Evolutionary conservation across 192 early-diverging fungal genomes (phyloP).

Genomic region (Gaertneriomyces sp.): DNA sequence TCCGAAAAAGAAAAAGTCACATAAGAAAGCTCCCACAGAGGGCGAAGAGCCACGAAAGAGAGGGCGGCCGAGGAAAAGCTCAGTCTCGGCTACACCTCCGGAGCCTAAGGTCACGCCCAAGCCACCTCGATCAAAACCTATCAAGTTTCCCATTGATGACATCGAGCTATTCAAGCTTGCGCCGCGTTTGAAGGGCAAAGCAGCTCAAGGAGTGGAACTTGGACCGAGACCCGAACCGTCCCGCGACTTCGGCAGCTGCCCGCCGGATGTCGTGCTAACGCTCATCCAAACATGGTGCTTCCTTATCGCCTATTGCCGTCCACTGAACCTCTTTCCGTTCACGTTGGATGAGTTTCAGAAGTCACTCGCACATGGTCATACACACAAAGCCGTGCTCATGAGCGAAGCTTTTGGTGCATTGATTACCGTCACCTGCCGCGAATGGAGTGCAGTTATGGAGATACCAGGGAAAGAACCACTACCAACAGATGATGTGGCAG

Average conservation of each 20-base stretch:
- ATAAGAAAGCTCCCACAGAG: slow-evolving; percentile 27
- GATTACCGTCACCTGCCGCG: slow-evolving; percentile 46
- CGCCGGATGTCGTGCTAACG: slow-evolving; percentile 38
- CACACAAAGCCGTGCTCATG: slow-evolving; percentile 22
- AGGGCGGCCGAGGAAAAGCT: slow-evolving; percentile 6
- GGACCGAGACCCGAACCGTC: slow-evolving; percentile 39
- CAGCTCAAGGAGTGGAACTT: slow-evolving; percentile 19
- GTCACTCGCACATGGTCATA: slow-evolving; percentile 51
- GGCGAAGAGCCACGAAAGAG: slow-evolving; percentile 34
- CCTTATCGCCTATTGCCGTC: slow-evolving; percentile 50
- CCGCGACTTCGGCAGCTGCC: slow-evolving; percentile 44
- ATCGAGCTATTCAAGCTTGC: slow-evolving; percentile 59
- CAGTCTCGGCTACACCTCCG: slow-evolving; percentile 8
- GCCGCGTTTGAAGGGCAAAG: slow-evolving; percentile 33
- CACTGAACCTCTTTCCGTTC: slow-evolving; percentile 65
- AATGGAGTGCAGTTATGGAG: slow-evolving; percentile 27
- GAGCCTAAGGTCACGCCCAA: neutral
- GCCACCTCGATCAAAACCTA: slow-evolving; percentile 4
- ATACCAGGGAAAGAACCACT: slow-evolving; percentile 1
- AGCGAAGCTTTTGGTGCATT: slow-evolving; percentile 41
- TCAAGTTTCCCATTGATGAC: slow-evolving; percentile 84
- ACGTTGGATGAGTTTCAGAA: slow-evolving; percentile 75
- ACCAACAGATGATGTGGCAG: neutral
- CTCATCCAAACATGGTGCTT: slow-evolving; percentile 68
- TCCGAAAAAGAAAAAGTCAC: slow-evolving; percentile 4